Evolutionary conservation across 495 filamentous ascomycete genomes (phyloP), one percentile per base, ranked within the genome.

Genomic region (Stereocaulon alpinum): DNA sequence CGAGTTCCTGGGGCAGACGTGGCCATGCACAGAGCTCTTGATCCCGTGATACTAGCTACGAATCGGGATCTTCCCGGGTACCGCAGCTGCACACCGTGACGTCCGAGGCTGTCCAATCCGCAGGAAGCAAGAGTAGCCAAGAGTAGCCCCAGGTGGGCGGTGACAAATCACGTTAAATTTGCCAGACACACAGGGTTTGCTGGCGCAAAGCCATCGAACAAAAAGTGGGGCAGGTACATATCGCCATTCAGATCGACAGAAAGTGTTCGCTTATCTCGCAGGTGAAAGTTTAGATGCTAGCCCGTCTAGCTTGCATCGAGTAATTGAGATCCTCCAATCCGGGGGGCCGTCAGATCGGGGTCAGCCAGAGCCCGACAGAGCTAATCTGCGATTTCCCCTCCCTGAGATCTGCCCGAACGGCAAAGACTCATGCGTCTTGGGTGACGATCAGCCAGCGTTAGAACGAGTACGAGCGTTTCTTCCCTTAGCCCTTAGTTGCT

Each of bases 51-150:
- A 11, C n/a, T 30, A 15, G 6, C 14, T 22, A 14, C 49, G 27
- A 34, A 52, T 52, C 49, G 49, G 49, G 30, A 37, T 17, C 9
- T 18, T 52, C 34, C 49, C 49, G n/a, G 2, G 20, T 0, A 34
- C 9, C 18, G 4, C 48, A 30, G n/a, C 7, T n/a, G 6, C 49
- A 34, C 29, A 37, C 0, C 20, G 49, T 52, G 49, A 52, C 49
- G 49, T 52, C 49, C 49, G 49, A 52, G 29, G 49, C 49, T 52
- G 30, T 51, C 48, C 48, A 11, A 51, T 7, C 9, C 24, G 24
- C 24, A 24, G 24, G 24, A 3, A 24, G 2, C 18, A 4, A 29
- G 18, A 9, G 4, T 30, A 51, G 7, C 32, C 17, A n/a, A n/a
- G n/a, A n/a, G n/a, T 27, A 20, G 47, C n/a, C 0, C 24, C 24